These are phyloP conservation scores for Xylaria sp. DNA, from an alignment of 2,329 filamentous ascomycete species.

Conservation along the genomic window DNA sequence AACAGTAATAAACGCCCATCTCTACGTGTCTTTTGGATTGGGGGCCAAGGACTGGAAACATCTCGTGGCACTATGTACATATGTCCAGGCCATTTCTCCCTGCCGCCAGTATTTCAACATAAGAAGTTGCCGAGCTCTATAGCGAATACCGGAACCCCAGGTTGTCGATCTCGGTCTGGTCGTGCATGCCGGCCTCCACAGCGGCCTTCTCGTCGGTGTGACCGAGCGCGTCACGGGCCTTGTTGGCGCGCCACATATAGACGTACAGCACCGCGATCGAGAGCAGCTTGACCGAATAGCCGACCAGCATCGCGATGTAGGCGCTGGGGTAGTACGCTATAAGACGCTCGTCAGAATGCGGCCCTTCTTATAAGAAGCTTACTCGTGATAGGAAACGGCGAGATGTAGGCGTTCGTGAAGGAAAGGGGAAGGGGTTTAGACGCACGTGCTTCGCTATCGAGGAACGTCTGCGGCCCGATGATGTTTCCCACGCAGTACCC, in stretches of 20 bases:
- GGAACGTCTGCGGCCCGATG: slow-evolving; percentile 41
- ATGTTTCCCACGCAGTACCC: slow-evolving; percentile 37
- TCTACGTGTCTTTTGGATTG: no score
- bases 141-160: slow-evolving; percentile 56
- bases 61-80: no score
- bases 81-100: no score
- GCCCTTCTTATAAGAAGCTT: slow-evolving; percentile 35
- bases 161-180: slow-evolving; percentile 59
- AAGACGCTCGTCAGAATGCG: slow-evolving; percentile 21
- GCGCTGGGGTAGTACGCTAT: slow-evolving; percentile 37
- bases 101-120: no score
- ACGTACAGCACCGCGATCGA: slow-evolving; percentile 54
- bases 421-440: neutral
- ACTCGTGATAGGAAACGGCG: slow-evolving; percentile 45
- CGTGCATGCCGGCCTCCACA: slow-evolving; percentile 57
- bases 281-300: slow-evolving; percentile 55
- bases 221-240: slow-evolving; percentile 48
- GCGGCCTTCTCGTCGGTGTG: slow-evolving; percentile 52
- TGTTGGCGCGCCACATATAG: slow-evolving; percentile 59
- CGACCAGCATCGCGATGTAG: slow-evolving; percentile 54
- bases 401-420: neutral
- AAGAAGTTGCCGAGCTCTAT: slow-evolving; percentile 30
- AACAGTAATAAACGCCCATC: no score
- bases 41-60: no score
- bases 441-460: slow-evolving; percentile 45